phyloP scores from a whole-genome alignment of 208 protist genomes.

The Novymonas esmeraldas region DNA sequence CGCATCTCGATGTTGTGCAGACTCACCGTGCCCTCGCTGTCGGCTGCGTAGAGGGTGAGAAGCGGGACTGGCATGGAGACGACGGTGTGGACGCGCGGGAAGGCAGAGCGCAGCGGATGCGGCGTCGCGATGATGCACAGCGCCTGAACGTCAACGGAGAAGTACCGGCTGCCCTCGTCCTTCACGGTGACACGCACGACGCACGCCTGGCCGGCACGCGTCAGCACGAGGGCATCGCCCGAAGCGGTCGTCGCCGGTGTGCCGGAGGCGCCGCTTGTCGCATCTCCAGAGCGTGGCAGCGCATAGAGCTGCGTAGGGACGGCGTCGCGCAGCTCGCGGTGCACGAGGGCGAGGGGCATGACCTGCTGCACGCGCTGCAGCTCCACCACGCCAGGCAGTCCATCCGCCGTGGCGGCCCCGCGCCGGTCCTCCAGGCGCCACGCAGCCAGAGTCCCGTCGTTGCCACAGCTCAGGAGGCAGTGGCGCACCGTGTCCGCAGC shows the following conservation, averaged over 20 bases:
- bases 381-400: neutral
- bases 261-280: neutral
- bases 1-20: constrained; percentile 78
- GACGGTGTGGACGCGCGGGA: constrained; percentile 26
- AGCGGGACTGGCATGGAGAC: constrained; percentile 46
- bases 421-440: constrained; percentile 40
- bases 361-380: constrained; percentile 25
- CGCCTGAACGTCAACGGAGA: constrained; percentile 10
- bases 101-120: constrained; percentile 33
- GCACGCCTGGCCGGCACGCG: constrained; percentile 27
- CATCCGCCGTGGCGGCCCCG: neutral
- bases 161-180: constrained; percentile 28
- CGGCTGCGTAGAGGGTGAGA: constrained; percentile 62
- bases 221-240: constrained; percentile 44
- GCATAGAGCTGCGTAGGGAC: constrained; percentile 35
- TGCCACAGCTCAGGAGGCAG: constrained; percentile 61
- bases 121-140: constrained; percentile 37
- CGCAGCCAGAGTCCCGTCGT: constrained; percentile 70
- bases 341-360: constrained; percentile 12
- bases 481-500: neutral
- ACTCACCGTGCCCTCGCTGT: constrained; percentile 59
- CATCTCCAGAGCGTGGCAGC: constrained; percentile 1
- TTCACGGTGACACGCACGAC: constrained; percentile 32
- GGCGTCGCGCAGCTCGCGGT: constrained; percentile 32
- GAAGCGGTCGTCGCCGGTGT: neutral